Conservation (phyloP, 352 stramenopile genomes). For the Globisporangium recalcitrans region DNA sequence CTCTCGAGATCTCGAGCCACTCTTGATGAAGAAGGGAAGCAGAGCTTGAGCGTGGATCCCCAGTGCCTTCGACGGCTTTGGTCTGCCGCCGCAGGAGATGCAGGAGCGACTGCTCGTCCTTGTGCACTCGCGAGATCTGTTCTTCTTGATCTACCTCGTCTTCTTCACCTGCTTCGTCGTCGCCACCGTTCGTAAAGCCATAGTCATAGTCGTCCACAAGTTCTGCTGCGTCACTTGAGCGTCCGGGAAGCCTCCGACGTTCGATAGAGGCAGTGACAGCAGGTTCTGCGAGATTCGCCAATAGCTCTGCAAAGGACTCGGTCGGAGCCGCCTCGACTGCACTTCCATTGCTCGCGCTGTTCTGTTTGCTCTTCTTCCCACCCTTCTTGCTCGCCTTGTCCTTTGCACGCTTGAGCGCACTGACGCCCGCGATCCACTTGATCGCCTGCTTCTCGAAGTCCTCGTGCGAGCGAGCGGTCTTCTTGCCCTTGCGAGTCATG, state of each 20-base stretch:
- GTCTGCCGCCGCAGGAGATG: not conserved
- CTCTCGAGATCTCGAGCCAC: slow-evolving; percentile 1
- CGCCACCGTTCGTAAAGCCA: not conserved
- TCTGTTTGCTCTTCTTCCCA: not conserved
- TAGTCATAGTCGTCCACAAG: not conserved
- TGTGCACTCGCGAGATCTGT: not conserved
- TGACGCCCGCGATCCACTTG: not conserved
- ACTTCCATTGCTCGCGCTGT: not conserved
- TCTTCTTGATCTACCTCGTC: not conserved
- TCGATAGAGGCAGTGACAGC: not conserved
- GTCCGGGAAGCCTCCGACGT: too few relatives aligned
- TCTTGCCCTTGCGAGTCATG: not conserved
- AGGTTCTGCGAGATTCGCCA: not conserved
- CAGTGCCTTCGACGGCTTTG: not conserved
- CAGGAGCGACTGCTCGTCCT: not conserved
- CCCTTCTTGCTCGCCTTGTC: not conserved
- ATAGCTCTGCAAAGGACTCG: not conserved
- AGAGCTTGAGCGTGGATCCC: not conserved
- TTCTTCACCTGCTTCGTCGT: not conserved
- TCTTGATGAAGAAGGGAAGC: not conserved
- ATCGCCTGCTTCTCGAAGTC: not conserved
- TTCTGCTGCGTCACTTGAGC: not conserved
- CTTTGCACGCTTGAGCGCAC: not conserved
- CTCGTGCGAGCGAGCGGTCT: not conserved
- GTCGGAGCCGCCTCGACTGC: not conserved